A percentile compares a stretch with the other conserved stretches of the same genome.
These are phyloP conservation scores for Chrysanthemum makinoi DNA, from an alignment of 129 eudicot genomes.

Conservation along the genomic window DNA sequence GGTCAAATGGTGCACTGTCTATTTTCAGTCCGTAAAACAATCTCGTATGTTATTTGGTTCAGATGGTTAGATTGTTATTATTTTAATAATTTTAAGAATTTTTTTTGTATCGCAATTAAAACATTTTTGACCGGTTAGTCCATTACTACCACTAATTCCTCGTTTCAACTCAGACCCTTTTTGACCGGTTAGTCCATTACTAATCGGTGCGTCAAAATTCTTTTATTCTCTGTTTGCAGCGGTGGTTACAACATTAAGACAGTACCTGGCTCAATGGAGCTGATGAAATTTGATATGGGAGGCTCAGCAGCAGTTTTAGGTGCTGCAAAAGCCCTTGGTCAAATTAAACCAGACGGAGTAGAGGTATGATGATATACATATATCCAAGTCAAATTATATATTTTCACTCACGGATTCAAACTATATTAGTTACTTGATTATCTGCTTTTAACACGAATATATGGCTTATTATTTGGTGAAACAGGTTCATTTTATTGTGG, in stretches of 20 bases:
- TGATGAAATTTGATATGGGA: conserved; percentile 98
- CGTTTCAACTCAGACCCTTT: too few species aligned
- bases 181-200: too few species aligned
- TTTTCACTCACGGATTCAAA: neutral
- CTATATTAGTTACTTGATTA: conserved; percentile 4
- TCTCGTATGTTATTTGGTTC: too few species aligned
- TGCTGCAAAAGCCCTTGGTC: conserved; percentile 97
- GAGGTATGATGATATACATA: conserved; percentile 50
- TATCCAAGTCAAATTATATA: neutral
- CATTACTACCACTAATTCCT: too few species aligned
- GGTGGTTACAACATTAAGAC: conserved; percentile 99
- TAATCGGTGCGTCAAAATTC: too few species aligned
- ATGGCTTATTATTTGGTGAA: conserved; percentile 1
- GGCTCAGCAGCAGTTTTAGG: conserved; percentile 97
- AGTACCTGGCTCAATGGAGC: conserved; percentile 84
- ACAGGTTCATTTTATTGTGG: conserved; percentile 95
- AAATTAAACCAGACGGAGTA: conserved; percentile 89
- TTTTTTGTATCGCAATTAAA: too few species aligned
- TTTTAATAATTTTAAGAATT: too few species aligned
- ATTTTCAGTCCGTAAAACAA: too few species aligned
- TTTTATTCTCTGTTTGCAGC: conserved; percentile 36
- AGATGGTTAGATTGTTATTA: too few species aligned
- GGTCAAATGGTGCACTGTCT: too few species aligned
- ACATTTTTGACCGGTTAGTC: too few species aligned
- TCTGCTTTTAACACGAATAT: neutral